A percentile compares a stretch with the other conserved stretches of the same genome.
Evolutionary conservation across 257 asterid species (phyloP).

Genomic region (Cynanchum wilfordii): DNA sequence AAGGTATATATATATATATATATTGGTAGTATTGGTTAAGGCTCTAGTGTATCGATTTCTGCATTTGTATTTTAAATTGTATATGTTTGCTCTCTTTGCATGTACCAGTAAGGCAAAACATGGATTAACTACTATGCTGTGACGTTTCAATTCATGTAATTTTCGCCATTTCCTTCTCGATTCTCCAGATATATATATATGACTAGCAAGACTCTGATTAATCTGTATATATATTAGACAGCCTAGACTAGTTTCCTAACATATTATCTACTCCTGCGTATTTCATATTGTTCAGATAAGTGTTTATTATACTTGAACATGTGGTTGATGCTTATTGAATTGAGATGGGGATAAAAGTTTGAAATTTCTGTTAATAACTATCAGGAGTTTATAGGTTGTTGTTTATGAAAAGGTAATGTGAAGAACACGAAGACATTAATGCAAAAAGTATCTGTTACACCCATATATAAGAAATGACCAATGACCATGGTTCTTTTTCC

Average conservation of each 20-base stretch:
- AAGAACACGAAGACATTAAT: neutral
- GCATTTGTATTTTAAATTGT: neutral
- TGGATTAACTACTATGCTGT: neutral
- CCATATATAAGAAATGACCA: neutral
- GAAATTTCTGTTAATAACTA: neutral
- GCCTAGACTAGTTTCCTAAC: neutral
- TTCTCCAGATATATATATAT: neutral
- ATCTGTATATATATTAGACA: neutral
- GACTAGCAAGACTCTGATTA: neutral
- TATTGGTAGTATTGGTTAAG: no score
- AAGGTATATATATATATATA: constrained; percentile 36
- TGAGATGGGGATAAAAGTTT: neutral
- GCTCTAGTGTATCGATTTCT: neutral
- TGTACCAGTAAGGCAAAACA: neutral
- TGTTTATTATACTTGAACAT: neutral
- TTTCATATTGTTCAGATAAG: neutral
- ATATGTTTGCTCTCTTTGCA: neutral
- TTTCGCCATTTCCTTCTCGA: neutral
- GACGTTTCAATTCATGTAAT: neutral
- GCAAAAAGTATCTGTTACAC: neutral
- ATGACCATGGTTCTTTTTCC: neutral
- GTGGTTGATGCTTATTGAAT: neutral
- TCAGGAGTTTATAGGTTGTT: neutral
- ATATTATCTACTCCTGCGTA: neutral
- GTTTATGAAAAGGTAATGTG: neutral